A percentile compares a stretch with the other conserved stretches of the same genome.
Conservation (phyloP, 2,329 filamentous ascomycete genomes). For the Penicillium sp. region DNA sequence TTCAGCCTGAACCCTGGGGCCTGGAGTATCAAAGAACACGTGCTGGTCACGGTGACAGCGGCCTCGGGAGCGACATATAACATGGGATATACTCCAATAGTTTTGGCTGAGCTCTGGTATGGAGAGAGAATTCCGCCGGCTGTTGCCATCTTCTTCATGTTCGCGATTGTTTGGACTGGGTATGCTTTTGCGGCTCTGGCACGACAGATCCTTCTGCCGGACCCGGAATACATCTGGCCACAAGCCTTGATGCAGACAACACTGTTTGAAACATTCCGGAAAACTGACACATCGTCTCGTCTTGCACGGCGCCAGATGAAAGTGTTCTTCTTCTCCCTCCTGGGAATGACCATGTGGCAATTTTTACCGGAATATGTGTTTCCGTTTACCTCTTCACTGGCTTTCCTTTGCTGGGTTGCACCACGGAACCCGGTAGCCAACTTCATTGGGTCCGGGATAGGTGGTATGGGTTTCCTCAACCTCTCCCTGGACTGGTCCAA, state of each 20-base stretch:
- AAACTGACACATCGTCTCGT: conserved; percentile 48
- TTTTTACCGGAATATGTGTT: conserved; percentile 59
- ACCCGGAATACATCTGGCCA: conserved; percentile 54
- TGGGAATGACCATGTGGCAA: conserved; percentile 56
- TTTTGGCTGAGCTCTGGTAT: conserved; percentile 56
- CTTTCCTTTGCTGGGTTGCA: conserved; percentile 61
- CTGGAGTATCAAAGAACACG: conserved; percentile 56
- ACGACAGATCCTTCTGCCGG: conserved; percentile 54
- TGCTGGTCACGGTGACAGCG: conserved; percentile 52
- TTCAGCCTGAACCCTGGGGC: conserved; percentile 55
- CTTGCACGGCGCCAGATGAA: conserved; percentile 51
- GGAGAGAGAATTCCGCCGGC: conserved; percentile 49
- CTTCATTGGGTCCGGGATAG: conserved; percentile 57
- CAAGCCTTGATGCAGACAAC: conserved; percentile 54
- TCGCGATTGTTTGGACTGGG: conserved; percentile 54
- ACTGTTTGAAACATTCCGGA: conserved; percentile 51
- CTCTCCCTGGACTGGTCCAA: conserved; percentile 58
- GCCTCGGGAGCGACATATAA: conserved; percentile 52
- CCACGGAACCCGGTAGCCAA: conserved; percentile 55
- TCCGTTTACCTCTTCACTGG: conserved; percentile 55
- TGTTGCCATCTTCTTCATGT: conserved; percentile 57
- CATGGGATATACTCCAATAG: conserved; percentile 49
- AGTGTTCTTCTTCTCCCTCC: conserved; percentile 52
- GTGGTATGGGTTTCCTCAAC: conserved; percentile 59
- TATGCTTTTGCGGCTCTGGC: conserved; percentile 57